Conservation (phyloP, 2,329 filamentous ascomycete genomes). For the Akanthomyces dipterigenus region DNA sequence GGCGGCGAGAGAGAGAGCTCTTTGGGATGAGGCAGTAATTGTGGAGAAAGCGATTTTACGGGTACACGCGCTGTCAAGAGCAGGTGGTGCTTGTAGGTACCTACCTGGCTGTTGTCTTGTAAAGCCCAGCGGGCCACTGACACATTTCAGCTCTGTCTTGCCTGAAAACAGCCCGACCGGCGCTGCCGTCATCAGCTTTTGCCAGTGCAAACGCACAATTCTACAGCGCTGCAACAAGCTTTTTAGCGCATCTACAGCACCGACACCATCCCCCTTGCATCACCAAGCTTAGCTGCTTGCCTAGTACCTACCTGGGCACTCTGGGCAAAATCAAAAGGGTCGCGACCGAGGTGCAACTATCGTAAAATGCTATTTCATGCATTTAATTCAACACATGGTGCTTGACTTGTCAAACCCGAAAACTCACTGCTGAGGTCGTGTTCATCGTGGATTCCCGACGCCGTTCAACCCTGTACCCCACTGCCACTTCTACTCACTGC, state of each 20-base stretch:
- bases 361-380: too few relatives aligned
- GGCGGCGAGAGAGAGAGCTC: background rate
- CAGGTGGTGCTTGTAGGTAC: background rate
- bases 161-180: background rate
- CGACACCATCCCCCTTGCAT: background rate
- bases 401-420: too few relatives aligned
- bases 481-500: background rate
- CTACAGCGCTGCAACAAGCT: background rate
- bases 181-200: background rate
- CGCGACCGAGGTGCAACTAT: too few relatives aligned
- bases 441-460: background rate
- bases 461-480: background rate
- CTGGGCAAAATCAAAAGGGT: too few relatives aligned
- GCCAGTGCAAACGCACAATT: background rate
- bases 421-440: too few relatives aligned
- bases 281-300: background rate
- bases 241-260: background rate
- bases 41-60: background rate
- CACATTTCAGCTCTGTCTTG: background rate
- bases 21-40: slow-evolving; percentile 6
- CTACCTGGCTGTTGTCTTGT: too few relatives aligned
- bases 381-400: too few relatives aligned
- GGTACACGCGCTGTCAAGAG: background rate
- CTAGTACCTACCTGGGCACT: too few relatives aligned
- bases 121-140: background rate